Evolutionary conservation across 1,284 basidiomycete species (phyloP).

Genomic region (Sanghuangporus sanghuang): DNA sequence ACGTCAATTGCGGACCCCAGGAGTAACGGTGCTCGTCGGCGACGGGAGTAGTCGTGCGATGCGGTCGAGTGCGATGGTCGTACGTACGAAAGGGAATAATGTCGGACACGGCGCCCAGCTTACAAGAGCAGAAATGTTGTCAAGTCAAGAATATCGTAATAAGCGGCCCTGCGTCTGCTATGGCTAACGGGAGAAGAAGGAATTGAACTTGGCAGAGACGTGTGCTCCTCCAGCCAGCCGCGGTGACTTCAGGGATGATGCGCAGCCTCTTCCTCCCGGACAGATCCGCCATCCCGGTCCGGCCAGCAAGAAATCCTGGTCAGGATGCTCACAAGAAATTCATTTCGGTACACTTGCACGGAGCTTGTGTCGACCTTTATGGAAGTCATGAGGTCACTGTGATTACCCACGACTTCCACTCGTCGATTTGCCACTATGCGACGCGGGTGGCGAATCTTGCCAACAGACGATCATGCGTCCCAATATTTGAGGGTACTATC

Average conservation of each 20-base stretch:
- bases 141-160: no score
- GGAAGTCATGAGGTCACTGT: not conserved
- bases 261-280: not conserved
- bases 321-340: not conserved
- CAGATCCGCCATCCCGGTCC: not conserved
- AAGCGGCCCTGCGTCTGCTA: no score
- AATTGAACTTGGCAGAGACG: not conserved
- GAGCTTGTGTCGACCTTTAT: not conserved
- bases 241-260: slow-evolving; percentile 3
- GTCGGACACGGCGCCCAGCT: not conserved
- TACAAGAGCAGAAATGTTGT: not conserved
- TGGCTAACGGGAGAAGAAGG: no score
- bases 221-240: not conserved
- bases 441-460: no score
- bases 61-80: no score
- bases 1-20: not conserved
- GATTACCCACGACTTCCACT: not conserved
- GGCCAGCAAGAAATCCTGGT: not conserved
- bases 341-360: no score
- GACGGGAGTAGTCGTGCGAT: not conserved
- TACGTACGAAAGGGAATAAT: not conserved
- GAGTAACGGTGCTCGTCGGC: not conserved
- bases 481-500: no score
- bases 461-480: no score
- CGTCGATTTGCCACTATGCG: no score